Evolutionary conservation across 2,329 filamentous ascomycete genomes (phyloP), one percentile per base, ranked within the genome.

Genomic region (Emergomyces africanus): DNA sequence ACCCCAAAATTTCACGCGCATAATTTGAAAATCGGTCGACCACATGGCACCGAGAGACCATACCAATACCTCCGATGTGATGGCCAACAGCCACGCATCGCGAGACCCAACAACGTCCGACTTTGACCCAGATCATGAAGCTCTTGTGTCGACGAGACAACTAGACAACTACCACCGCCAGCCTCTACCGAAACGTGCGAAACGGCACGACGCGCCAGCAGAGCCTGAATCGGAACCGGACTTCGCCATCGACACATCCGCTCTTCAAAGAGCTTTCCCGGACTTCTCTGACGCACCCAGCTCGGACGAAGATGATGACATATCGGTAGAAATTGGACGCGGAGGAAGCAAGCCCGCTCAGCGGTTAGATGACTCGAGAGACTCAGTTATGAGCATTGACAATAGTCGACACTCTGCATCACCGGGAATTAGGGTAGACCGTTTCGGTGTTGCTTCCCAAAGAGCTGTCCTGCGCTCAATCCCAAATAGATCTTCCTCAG

Each of bases 281-380:
- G 73, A 79, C 48, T 79, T 80, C 62, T 76, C 78, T 4, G 69
- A 73, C 59, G 66, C 71, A 23, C 70, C 70, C 49, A 71, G 70
- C 41, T 75, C 73, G 35, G 72, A 73, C 51, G 75, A 78, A 20
- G 71, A 72, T 46, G 75, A 78, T 55, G 76, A 74, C 57, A 72
- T 79, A 61, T 83, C 81, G 1, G 75, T 85, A 59, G 83, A 86
- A 66, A 68, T 82, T 37, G 81, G 79, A 51, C 76, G 83, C 58
- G 82, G 79, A 37, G 68, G 72, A 25, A 74, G 74, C 61, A 75
- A 69, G 62, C 62, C 62, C 18, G 61, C 63, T 61, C 68, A 62
- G 64, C 72, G 63, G 60, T 65, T 69, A 67, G 74, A 81, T 61
- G 76, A 81, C 64, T 82, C 79, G 33, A 76, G 77, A 51, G 75